Conservation (phyloP, 495 filamentous ascomycete species). For the Xylaria flabelliformis region DNA sequence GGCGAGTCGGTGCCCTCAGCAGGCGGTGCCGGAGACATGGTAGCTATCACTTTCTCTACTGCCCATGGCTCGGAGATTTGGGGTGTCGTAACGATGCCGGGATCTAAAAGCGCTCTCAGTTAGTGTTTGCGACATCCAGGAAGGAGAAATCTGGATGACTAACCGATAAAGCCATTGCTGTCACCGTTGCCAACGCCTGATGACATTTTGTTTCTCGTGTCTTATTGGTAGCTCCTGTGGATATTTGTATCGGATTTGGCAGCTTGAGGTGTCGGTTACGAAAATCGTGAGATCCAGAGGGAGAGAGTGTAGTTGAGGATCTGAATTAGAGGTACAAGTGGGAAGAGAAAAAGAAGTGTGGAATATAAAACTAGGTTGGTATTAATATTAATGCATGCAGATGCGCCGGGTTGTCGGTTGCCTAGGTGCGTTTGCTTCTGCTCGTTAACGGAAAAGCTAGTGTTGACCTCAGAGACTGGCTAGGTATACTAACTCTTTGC, state of each 20-base stretch:
- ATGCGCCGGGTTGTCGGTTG: neutral
- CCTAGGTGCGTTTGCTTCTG: neutral
- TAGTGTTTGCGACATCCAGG: neutral
- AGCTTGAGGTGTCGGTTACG: too few relatives aligned
- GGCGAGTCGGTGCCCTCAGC: conserved; percentile 71
- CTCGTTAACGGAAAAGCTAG: neutral
- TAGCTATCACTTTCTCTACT: conserved; percentile 56
- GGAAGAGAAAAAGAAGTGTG: neutral
- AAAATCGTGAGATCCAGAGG: neutral
- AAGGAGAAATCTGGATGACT: neutral
- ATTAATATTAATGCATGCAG: conserved; percentile 3
- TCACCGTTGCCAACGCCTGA: conserved; percentile 4
- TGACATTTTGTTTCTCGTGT: conserved; percentile 5
- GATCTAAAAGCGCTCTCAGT: conserved; percentile 26
- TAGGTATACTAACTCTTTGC: neutral
- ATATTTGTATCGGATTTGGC: neutral
- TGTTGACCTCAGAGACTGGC: neutral
- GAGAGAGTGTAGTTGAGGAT: neutral
- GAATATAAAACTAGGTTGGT: neutral
- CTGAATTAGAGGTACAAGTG: neutral
- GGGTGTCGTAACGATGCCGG: conserved; percentile 43
- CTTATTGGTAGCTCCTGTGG: neutral
- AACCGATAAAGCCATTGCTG: conserved; percentile 25
- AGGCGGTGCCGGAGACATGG: conserved; percentile 54
- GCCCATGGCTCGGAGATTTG: conserved; percentile 52